These are phyloP conservation scores for Singerocomus inundabilis DNA, from an alignment of 1,284 basidiomycete species.

Conservation along the genomic window DNA sequence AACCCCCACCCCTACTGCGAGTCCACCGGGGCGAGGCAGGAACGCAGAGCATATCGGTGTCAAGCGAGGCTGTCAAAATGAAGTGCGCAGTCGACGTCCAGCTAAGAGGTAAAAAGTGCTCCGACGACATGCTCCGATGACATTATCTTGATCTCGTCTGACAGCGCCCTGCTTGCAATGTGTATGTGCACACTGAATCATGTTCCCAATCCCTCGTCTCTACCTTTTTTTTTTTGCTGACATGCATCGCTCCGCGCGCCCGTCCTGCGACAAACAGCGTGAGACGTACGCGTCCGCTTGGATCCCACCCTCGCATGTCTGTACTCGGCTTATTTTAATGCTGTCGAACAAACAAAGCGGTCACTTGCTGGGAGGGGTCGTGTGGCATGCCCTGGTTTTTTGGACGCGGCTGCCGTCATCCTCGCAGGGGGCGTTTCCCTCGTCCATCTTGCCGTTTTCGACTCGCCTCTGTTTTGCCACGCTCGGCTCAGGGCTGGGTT, in stretches of 20 bases:
- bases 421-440: background rate
- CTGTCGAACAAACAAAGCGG: background rate
- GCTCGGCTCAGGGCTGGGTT: constrained; percentile 10
- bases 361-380: constrained; percentile 3
- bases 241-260: background rate
- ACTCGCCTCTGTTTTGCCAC: constrained; percentile 9
- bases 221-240: background rate
- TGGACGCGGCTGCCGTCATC: constrained; percentile 24
- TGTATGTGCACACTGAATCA: constrained; percentile 5
- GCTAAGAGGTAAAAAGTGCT: too few species aligned
- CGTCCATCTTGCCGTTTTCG: constrained; percentile 17
- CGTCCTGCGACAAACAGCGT: constrained; percentile 2
- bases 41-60: too few species aligned
- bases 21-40: background rate
- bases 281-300: constrained; percentile 1
- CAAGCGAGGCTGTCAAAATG: too few species aligned
- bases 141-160: too few species aligned
- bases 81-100: too few species aligned
- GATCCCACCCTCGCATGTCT: constrained; percentile 8
- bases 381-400: constrained; percentile 16
- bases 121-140: too few species aligned
- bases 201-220: too few species aligned
- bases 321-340: constrained; percentile 8
- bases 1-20: constrained; percentile 3
- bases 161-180: too few species aligned